Evolutionary conservation across 495 filamentous ascomycete species (phyloP), one percentile per base, ranked within the genome.

Genomic region (Lichenothelia convexa): DNA sequence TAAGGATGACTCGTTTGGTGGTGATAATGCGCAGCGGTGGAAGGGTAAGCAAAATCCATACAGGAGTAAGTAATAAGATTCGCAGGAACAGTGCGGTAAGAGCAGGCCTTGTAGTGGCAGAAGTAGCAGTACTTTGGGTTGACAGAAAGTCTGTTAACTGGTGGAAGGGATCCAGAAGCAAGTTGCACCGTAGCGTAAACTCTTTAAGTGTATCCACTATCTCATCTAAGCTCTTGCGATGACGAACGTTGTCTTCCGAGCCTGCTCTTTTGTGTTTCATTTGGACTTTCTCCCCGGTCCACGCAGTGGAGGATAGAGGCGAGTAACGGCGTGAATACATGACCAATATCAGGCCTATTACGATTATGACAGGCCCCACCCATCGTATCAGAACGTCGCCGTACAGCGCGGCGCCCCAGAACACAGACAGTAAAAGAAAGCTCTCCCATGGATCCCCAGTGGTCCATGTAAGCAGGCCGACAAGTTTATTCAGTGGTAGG

Each of bases 241-340:
- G 81, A 13, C 72, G 73, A 29, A 71, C 76, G 33, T 63, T 71
- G 34, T 52, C 49, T 42, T 87, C 81, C 1, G 77, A 74, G 2
- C 50, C 54, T 65, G 56, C 51, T 55, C 53, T 51, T 60, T 57
- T 63, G n/a, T 59, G 56, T 11, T 53, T 53, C 24, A 60, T 59
- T 49, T 71, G 71, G 32, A 51, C 30, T 42, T 73, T 73, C 49
- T 73, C 68, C 2, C 62, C 67, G 5, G 73, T 75, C 62, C 73
- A 80, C n/a, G 73, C 69, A 20, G 78, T 83, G 19, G 82, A 89
- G 21, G 84, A 91, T 31, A 94, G 57, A 13, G 82, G 84, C 35
- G 83, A 92, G 56, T 85, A 95, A 36, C 87, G 68, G 42, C 89
- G 66, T 30, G 75, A 70, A 52, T 94, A 93, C 85, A 97, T 95